phyloP scores from a whole-genome alignment of 805 yeast genomes.

The Lipomyces spencermartinsiae region DNA sequence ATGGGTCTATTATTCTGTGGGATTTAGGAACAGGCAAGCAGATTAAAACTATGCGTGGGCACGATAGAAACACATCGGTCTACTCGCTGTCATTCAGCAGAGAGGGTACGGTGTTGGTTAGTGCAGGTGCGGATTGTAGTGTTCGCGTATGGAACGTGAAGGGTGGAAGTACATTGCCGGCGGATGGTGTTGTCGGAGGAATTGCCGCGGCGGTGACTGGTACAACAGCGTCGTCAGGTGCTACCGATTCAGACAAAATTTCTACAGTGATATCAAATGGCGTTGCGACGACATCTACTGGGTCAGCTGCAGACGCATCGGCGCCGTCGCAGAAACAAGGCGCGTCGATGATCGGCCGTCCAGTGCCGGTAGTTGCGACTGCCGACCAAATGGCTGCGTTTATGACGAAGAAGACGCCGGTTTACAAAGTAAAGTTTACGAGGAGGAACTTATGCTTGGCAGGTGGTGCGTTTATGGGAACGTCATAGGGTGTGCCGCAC shows the following conservation, averaged over 20 bases:
- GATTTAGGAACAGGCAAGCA: conserved; percentile 91
- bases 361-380: conserved; percentile 71
- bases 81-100: conserved; percentile 82
- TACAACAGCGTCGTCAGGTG: conserved; percentile 16
- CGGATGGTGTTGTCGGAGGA: conserved; percentile 15
- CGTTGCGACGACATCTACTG: neutral
- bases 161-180: conserved; percentile 57
- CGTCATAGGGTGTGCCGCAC: conserved; percentile 8
- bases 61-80: conserved; percentile 77
- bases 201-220: conserved; percentile 3
- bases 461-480: conserved; percentile 79
- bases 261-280: neutral
- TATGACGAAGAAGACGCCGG: conserved; percentile 92
- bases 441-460: conserved; percentile 89
- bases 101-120: conserved; percentile 87
- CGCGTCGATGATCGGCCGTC: neutral
- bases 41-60: conserved; percentile 91
- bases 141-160: conserved; percentile 97
- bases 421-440: conserved; percentile 90
- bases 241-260: conserved; percentile 18
- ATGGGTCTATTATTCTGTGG: conserved; percentile 86
- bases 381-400: conserved; percentile 92
- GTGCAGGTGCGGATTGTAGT: conserved; percentile 91
- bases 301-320: conserved; percentile 42
- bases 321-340: conserved; percentile 55